Evolutionary conservation across 139 green algal genomes (phyloP).

Genomic region (Chlamydomonas sp.): DNA sequence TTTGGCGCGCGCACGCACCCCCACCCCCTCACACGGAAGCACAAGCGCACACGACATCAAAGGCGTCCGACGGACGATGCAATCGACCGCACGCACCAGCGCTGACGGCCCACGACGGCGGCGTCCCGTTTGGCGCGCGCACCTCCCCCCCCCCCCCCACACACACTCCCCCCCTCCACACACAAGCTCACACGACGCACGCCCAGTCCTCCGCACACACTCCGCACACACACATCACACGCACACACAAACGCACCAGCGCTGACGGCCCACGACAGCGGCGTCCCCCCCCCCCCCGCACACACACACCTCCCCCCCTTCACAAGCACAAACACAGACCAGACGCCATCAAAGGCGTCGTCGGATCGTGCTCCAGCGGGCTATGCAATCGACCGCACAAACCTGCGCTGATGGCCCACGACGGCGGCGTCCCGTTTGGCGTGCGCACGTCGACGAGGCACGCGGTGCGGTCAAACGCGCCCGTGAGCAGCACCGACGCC

Average conservation of each 20-base stretch:
- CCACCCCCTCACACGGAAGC: background rate
- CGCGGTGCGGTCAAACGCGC: conserved; percentile 73
- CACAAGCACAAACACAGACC: background rate
- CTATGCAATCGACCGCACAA: too few relatives aligned
- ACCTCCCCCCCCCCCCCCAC: too few relatives aligned
- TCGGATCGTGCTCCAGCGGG: too few relatives aligned
- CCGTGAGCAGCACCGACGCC: conserved; percentile 75
- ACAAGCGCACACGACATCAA: too few relatives aligned
- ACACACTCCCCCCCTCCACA: background rate
- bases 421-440: conserved; percentile 24
- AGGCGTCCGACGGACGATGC: too few relatives aligned
- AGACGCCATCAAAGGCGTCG: too few relatives aligned
- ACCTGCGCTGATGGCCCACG: conserved; percentile 52
- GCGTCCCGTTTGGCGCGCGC: too few relatives aligned
- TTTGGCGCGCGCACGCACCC: background rate
- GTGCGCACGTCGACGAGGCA: conserved; percentile 66
- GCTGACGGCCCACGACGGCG: too few relatives aligned
- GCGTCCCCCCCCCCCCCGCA: background rate
- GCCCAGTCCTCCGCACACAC: background rate
- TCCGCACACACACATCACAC: background rate
- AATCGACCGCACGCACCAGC: background rate
- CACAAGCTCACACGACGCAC: background rate
- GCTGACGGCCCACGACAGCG: background rate
- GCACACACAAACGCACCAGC: background rate
- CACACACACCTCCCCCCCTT: background rate